Percentiles rank a stretch among this genome's conserved stretches.
phyloP scores from a whole-genome alignment of 352 stramenopile species.

The Phytophthora ramorum region DNA sequence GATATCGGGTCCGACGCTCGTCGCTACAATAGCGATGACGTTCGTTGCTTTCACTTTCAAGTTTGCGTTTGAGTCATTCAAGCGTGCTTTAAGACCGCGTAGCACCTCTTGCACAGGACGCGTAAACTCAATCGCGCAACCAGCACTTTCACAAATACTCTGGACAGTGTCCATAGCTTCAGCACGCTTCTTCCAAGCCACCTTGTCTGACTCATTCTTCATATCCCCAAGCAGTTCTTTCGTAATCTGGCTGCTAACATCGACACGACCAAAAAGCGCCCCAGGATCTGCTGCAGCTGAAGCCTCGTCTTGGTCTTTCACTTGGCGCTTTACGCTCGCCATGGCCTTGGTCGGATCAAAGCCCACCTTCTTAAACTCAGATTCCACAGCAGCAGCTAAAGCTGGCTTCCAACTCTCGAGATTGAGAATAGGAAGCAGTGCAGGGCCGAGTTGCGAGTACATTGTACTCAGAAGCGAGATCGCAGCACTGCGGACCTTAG shows the following conservation, averaged over 20 bases:
- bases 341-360: constrained; percentile 71
- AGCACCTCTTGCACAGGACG: constrained; percentile 83
- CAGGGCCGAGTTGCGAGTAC: constrained; percentile 87
- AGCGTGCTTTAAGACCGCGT: constrained; percentile 73
- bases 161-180: constrained; percentile 85
- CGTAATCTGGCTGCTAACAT: constrained; percentile 84
- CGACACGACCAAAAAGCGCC: constrained; percentile 74
- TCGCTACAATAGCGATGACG: constrained; percentile 80
- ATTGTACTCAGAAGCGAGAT: constrained; percentile 77
- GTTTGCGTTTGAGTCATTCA: constrained; percentile 89
- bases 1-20: constrained; percentile 80
- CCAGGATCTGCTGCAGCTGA: constrained; percentile 49
- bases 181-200: constrained; percentile 85
- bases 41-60: constrained; percentile 87
- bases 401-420: constrained; percentile 88
- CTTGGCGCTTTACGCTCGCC: constrained; percentile 65
- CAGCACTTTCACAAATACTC: constrained; percentile 78
- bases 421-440: constrained; percentile 80
- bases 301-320: constrained; percentile 72
- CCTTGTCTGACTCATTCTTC: constrained; percentile 87
- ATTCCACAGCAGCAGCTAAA: constrained; percentile 74
- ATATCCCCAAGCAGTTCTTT: constrained; percentile 89
- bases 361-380: constrained; percentile 84
- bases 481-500: constrained; percentile 74
- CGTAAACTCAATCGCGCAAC: constrained; percentile 85